Base-by-base conservation (phyloP, 75 land plant species). In the Ceratopteris richardii region DNA sequence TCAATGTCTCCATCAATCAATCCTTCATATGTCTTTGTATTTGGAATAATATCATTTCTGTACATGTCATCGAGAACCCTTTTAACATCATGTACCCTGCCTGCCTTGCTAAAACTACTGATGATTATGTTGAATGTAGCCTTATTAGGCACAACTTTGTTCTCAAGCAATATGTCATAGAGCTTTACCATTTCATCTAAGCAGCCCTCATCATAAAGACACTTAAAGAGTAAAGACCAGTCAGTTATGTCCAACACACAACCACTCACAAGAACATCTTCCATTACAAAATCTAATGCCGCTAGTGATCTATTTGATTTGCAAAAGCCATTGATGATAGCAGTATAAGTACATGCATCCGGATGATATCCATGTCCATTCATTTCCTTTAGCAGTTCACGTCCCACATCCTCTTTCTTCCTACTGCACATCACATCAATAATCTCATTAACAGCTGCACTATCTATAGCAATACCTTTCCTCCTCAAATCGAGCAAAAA, bases 291-390 rank as follows among this genome's bases (percentile, higher is more conserved):
- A 6, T 18, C 36, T 4, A 54, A 12, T 1, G 64, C 71, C 57
- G 61, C 65, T 25, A 26, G 21, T 20, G 20, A 40, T 10, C 44
- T 64, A 1, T 60, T 51, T 17, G 11, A 2, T 19, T 29, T 55
- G 60, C 60, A 55, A 22, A 70, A 31, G 1, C 67, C 29, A 31
- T 37, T 43, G 16, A 70, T 29, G 42, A 39, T 23, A 10, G 60
- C 26, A 31, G 52, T 55, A 51, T 56, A 63, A 6, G 93, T 88
- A 18, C 75, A 63, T 54, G 79, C 60, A 62, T 82, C 86, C 26
- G 97, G 89, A 0, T 40, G 44, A 24, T 59, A 56, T 5, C 65
- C 64, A 16, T 70, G 55, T 18, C 31, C 61, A 12, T 14, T 30
- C 76, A 71, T 67, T 36, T 61, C 42, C 9, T 63, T 30, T 18